These are phyloP conservation scores for Puccinia triticina DNA, from an alignment of 1,284 basidiomycete species.

Conservation along the genomic window DNA sequence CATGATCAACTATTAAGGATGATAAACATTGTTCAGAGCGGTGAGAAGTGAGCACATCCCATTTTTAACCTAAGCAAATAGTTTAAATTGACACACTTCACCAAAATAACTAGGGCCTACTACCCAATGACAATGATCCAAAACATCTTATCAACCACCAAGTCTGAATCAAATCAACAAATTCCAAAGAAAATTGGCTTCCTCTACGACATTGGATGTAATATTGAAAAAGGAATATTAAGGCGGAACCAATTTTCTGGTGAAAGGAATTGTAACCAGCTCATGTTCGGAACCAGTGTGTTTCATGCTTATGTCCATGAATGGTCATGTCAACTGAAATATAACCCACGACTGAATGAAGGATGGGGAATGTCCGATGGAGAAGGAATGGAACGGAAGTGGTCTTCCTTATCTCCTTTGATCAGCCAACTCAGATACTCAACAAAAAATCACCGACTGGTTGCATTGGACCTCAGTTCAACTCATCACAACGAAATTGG, in stretches of 20 bases:
- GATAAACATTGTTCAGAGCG: no score
- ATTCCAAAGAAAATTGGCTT: conserved; percentile 7
- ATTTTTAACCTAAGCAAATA: no score
- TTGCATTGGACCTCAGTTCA: background rate
- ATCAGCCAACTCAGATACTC: conserved; percentile 2
- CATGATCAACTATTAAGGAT: background rate
- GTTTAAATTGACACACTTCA: no score
- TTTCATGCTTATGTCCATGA: conserved; percentile 10
- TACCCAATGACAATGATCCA: conserved; percentile 1
- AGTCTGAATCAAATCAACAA: background rate
- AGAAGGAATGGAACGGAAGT: background rate
- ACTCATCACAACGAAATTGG: conserved; percentile 2
- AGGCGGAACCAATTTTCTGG: background rate
- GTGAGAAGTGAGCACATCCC: no score
- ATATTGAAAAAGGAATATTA: conserved; percentile 19
- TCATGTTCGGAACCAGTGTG: conserved; percentile 8
- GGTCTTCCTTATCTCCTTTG: background rate
- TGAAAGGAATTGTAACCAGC: background rate
- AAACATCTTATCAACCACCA: background rate
- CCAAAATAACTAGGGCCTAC: background rate
- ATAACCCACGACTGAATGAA: background rate
- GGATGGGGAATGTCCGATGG: no score
- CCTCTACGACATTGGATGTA: conserved; percentile 22
- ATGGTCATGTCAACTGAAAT: background rate
- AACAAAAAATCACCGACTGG: background rate